Evolutionary conservation across 768 basidiomycete species (phyloP), one percentile per base, ranked within the genome.

Genomic region (Candolleomyces efflorescens): DNA sequence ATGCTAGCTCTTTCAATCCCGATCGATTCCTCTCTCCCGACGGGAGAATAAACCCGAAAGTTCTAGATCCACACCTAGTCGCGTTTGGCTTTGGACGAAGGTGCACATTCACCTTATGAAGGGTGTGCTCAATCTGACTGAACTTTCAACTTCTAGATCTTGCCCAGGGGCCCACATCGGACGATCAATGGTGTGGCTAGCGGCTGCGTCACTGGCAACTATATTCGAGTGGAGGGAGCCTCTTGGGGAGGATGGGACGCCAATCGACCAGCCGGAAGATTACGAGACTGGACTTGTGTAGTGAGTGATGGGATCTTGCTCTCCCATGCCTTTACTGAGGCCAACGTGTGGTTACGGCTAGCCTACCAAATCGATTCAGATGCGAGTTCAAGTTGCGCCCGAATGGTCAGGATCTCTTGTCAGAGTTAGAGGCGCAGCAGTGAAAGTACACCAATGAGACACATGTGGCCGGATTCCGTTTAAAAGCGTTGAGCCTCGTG

Each of bases 11-110:
- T 32, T 78, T 77, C 63, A 69, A 67, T 39, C 76, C 77, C 9
- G 76, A 78, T 26, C 68, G 76, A 22, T 77, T 70, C 60, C 55
- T 70, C 9, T 65, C 56, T 5, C 18, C 62, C 4, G 62, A 62
- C 17, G 61, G 62, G 23, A 56, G 58, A 39, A 54, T 63, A 7
- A 56, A 66, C 24, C 53, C 53, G 2, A 55, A 64, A 20, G 47
- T 62, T 22, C 58, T 39, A 12, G 62, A 66, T 52, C 66, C 64
- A 2, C 54, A 53, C 41, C 44, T 56, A 1, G 62, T 60, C 15
- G 61, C 61, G 5, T 69, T 68, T 58, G 69, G 69, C 17, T 71
- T 69, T 55, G 70, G 70, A 22, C 64, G 70, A 41, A 60, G 64
- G 65, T 64, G n/a, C n/a, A n/a, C n/a, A n/a, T n/a, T n/a, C n/a